These are phyloP conservation scores for Penicillium sp. DNA, from an alignment of 2,329 filamentous ascomycete genomes.

Conservation along the genomic window DNA sequence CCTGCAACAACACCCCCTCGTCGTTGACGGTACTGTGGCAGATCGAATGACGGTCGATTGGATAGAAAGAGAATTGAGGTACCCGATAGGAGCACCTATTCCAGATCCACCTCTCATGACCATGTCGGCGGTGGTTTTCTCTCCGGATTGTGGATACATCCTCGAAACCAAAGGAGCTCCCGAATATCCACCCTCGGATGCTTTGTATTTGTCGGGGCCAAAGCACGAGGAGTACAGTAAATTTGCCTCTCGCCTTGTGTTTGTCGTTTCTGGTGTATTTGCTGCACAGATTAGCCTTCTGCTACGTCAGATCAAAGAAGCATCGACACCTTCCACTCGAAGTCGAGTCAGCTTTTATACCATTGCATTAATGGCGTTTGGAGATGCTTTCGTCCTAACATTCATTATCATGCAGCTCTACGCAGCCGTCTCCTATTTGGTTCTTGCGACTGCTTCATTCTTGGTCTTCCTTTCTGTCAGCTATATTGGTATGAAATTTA, in stretches of 20 bases:
- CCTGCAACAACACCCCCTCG: conserved; percentile 64
- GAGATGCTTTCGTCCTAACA: conserved; percentile 63
- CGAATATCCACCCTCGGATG: conserved; percentile 55
- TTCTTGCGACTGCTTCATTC: conserved; percentile 61
- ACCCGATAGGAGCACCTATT: conserved; percentile 61
- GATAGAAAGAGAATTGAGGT: conserved; percentile 64
- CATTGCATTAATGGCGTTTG: conserved; percentile 64
- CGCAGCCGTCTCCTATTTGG: conserved; percentile 58
- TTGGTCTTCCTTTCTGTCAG: conserved; percentile 64
- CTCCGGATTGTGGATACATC: conserved; percentile 69
- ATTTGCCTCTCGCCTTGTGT: conserved; percentile 56
- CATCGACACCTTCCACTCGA: conserved; percentile 66
- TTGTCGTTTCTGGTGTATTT: conserved; percentile 56
- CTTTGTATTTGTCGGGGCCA: conserved; percentile 58
- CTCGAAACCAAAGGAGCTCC: conserved; percentile 65
- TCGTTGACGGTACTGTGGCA: conserved; percentile 33
- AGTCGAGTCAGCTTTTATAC: conserved; percentile 69
- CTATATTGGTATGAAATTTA: conserved; percentile 67
- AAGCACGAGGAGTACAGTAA: conserved; percentile 62
- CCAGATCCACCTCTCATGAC: conserved; percentile 56
- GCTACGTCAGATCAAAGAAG: conserved; percentile 66
- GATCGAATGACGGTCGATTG: conserved; percentile 48
- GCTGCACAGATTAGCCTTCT: conserved; percentile 60
- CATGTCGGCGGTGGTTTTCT: conserved; percentile 66
- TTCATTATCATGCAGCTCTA: conserved; percentile 61